These are phyloP conservation scores for Adansonia madagascariensis DNA, from an alignment of 441 rosid genomes.

Conservation along the genomic window DNA sequence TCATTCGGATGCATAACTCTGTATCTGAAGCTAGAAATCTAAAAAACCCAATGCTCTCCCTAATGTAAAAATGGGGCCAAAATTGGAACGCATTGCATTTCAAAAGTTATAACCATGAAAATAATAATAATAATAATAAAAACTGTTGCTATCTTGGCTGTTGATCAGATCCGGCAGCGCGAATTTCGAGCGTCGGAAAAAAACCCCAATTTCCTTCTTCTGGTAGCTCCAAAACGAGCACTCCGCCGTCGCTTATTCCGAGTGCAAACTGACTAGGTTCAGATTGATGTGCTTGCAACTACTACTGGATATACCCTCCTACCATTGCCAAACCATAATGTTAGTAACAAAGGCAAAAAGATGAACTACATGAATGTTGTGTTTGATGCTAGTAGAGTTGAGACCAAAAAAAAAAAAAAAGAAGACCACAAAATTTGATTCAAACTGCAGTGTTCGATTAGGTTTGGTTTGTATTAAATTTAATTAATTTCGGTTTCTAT, in stretches of 20 bases:
- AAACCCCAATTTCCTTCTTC: slow-evolving; percentile 39
- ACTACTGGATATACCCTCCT: slow-evolving; percentile 39
- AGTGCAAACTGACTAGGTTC: slow-evolving; percentile 42
- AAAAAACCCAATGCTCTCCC: not conserved
- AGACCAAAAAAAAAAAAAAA: not conserved
- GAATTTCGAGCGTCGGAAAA: slow-evolving; percentile 40
- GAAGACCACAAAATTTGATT: no score
- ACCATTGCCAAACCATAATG: slow-evolving; percentile 33
- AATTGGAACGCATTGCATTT: not conserved
- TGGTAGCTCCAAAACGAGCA: slow-evolving; percentile 40
- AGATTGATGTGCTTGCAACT: slow-evolving; percentile 38
- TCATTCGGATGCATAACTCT: not conserved
- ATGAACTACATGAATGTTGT: not conserved
- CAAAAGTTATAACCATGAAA: not conserved
- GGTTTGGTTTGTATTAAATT: no score
- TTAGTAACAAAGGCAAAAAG: not conserved
- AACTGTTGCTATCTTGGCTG: slow-evolving; percentile 35
- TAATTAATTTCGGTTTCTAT: no score
- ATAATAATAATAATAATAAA: no score
- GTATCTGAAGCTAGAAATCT: slow-evolving; percentile 2
- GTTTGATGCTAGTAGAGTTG: not conserved
- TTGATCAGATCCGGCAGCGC: slow-evolving; percentile 51
- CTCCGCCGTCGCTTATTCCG: slow-evolving; percentile 42
- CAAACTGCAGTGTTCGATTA: no score
- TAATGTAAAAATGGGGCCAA: not conserved